Conservation (phyloP, 2,329 filamentous ascomycete genomes). For the Epicoccum nigrum region DNA sequence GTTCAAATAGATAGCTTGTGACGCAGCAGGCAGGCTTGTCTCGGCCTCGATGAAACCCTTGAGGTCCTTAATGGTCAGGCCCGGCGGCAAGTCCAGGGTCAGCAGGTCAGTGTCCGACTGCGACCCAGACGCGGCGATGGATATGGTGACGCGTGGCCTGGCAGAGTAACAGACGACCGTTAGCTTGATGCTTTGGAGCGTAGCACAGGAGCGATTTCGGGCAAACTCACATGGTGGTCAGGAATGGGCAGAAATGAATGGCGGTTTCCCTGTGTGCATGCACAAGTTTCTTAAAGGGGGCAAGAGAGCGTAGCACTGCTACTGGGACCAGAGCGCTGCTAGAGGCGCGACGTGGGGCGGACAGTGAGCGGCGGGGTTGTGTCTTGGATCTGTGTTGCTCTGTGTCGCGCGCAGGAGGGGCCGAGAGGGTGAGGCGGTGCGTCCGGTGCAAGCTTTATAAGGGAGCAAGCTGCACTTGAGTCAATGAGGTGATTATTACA, state of each 20-base stretch:
- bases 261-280: slow-evolving; percentile 33
- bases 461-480: slow-evolving; percentile 22
- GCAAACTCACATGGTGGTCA: slow-evolving; percentile 44
- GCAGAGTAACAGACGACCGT: slow-evolving; percentile 25
- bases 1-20: slow-evolving; percentile 90
- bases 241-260: slow-evolving; percentile 22
- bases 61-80: slow-evolving; percentile 82
- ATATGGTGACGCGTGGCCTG: slow-evolving; percentile 84
- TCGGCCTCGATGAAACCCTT: slow-evolving; percentile 90
- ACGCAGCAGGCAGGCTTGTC: slow-evolving; percentile 70
- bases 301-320: slow-evolving; percentile 44
- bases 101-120: slow-evolving; percentile 74
- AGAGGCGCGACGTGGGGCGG: slow-evolving; percentile 12
- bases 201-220: slow-evolving; percentile 45
- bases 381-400: slow-evolving; percentile 19
- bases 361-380: slow-evolving; percentile 24
- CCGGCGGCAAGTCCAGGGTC: slow-evolving; percentile 79
- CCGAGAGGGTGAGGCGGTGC: slow-evolving; percentile 25
- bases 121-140: slow-evolving; percentile 76
- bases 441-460: slow-evolving; percentile 27
- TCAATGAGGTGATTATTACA: not conserved
- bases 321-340: slow-evolving; percentile 26
- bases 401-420: slow-evolving; percentile 22
- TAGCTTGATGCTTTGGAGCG: slow-evolving; percentile 36
- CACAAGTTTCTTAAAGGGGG: slow-evolving; percentile 41